Conservation (phyloP, 2,329 filamentous ascomycete species). For the Fusarium sp. region DNA sequence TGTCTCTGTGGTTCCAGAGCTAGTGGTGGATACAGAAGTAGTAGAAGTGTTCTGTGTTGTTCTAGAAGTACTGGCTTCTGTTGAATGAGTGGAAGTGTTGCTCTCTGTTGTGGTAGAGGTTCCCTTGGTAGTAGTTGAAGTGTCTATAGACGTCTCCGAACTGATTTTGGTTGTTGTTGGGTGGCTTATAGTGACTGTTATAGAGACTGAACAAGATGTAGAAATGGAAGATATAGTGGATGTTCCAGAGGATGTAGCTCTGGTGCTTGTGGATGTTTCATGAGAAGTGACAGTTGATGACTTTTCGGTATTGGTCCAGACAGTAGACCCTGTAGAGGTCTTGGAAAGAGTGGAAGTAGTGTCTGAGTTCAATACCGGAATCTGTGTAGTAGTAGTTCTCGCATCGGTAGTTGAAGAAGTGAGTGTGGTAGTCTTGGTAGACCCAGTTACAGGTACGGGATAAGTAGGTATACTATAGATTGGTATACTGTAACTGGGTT, state of each 20-base stretch:
- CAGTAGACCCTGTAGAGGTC: not conserved
- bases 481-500: slow-evolving; percentile 16
- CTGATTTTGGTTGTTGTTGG: not conserved
- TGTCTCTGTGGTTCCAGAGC: slow-evolving; percentile 3
- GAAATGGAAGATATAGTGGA: not conserved
- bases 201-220: not conserved
- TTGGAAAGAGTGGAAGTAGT: slow-evolving; percentile 8
- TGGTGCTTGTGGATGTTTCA: slow-evolving; percentile 4
- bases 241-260: not conserved
- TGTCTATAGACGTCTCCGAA: slow-evolving; percentile 3
- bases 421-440: slow-evolving; percentile 4
- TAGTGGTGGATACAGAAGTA: not conserved
- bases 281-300: slow-evolving; percentile 6
- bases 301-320: slow-evolving; percentile 1
- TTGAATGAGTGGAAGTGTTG: not conserved
- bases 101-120: slow-evolving; percentile 6
- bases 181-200: not conserved
- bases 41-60: slow-evolving; percentile 1
- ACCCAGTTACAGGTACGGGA: slow-evolving; percentile 15
- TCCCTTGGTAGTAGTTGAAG: not conserved
- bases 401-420: not conserved
- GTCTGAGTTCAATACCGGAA: not conserved
- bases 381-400: not conserved
- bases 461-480: slow-evolving; percentile 24
- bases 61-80: not conserved